A percentile compares a stretch with the other conserved stretches of the same genome.
These are phyloP conservation scores for Podospora australis DNA, from an alignment of 495 filamentous ascomycete species.

Conservation along the genomic window DNA sequence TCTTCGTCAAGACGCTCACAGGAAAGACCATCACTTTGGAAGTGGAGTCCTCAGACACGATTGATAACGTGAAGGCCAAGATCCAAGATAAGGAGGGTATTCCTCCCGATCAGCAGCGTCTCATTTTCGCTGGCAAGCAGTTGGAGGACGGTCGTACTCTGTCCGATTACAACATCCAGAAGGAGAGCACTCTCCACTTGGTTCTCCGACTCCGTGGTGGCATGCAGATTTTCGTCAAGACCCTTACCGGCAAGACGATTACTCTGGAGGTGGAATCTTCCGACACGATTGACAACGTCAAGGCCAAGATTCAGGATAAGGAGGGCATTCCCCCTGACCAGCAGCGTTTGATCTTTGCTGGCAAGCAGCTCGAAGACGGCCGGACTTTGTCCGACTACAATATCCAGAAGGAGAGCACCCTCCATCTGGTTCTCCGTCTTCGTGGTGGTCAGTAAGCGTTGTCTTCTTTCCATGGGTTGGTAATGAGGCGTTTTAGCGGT, in stretches of 20 bases:
- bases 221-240: slow-evolving; percentile 96
- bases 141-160: slow-evolving; percentile 80
- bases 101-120: slow-evolving; percentile 95
- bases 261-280: slow-evolving; percentile 84
- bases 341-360: slow-evolving; percentile 84
- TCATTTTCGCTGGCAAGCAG: slow-evolving; percentile 95
- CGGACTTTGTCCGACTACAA: slow-evolving; percentile 83
- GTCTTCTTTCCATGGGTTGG: slow-evolving; percentile 10
- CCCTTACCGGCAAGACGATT: slow-evolving; percentile 87
- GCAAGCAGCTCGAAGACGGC: slow-evolving; percentile 86
- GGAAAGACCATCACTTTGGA: slow-evolving; percentile 93
- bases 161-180: slow-evolving; percentile 98
- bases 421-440: slow-evolving; percentile 81
- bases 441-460: slow-evolving; percentile 68
- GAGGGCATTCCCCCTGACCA: slow-evolving; percentile 87
- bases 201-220: slow-evolving; percentile 96
- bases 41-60: slow-evolving; percentile 84
- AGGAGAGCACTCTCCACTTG: slow-evolving; percentile 95
- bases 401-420: slow-evolving; percentile 88
- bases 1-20: slow-evolving; percentile 74
- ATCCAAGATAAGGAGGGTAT: slow-evolving; percentile 99
- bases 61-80: slow-evolving; percentile 92
- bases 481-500: slow-evolving; percentile 12
- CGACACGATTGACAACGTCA: slow-evolving; percentile 91
- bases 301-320: slow-evolving; percentile 90